These are phyloP conservation scores for Filosporella fistucella DNA, from an alignment of 495 filamentous ascomycete genomes.

Conservation along the genomic window DNA sequence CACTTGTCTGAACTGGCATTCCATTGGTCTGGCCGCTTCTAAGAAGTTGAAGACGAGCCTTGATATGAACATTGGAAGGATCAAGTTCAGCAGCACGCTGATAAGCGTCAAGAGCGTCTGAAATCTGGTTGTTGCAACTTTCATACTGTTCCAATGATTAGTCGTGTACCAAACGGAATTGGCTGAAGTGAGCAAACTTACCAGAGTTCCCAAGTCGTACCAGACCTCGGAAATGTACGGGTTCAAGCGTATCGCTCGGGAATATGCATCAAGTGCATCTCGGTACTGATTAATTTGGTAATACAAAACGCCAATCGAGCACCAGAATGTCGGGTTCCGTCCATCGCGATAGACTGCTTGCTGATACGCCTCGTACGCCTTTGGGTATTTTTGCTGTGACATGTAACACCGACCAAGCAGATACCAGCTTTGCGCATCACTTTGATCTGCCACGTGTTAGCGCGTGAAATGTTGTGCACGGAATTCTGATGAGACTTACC, in stretches of 20 bases:
- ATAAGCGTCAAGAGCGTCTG: constrained; percentile 94
- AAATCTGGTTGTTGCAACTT: constrained; percentile 98
- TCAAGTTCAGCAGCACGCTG: constrained; percentile 92
- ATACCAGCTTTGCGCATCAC: constrained; percentile 98
- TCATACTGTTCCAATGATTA: constrained; percentile 64
- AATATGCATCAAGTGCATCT: constrained; percentile 97
- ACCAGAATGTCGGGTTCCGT: constrained; percentile 99
- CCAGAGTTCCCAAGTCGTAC: constrained; percentile 96
- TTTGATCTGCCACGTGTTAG: constrained; percentile 66
- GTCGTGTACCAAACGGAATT: constrained; percentile 11
- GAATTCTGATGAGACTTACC: constrained; percentile 52
- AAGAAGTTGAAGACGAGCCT: constrained; percentile 84
- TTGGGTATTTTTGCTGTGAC: constrained; percentile 98
- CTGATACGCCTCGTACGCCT: constrained; percentile 98
- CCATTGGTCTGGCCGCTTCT: constrained; percentile 72
- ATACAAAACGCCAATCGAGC: constrained; percentile 98
- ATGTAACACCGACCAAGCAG: constrained; percentile 97
- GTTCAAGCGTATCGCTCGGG: constrained; percentile 93
- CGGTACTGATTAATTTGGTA: constrained; percentile 99
- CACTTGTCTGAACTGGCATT: constrained; percentile 57
- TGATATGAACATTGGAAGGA: constrained; percentile 91
- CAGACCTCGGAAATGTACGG: constrained; percentile 99
- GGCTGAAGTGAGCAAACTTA: constrained; percentile 44
- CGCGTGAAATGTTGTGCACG: constrained; percentile 14
- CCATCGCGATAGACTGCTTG: constrained; percentile 98